Evolutionary conservation across 768 basidiomycete genomes (phyloP).

Genomic region (Boletus sensibilis): DNA sequence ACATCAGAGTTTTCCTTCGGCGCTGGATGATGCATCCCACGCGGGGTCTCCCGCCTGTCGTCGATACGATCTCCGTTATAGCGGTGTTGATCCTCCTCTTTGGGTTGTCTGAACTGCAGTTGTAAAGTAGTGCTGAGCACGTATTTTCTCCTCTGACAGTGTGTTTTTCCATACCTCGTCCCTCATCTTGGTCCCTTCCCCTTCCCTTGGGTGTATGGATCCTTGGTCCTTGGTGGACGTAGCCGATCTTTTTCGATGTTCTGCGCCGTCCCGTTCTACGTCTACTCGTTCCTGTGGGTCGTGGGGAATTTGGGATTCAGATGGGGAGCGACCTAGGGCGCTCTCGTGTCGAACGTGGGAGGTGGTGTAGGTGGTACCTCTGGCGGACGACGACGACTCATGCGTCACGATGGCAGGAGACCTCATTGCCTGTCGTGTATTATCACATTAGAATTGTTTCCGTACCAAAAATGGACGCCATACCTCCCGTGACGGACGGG

Average conservation of each 20-base stretch:
- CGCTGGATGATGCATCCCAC: not conserved
- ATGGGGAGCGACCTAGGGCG: not conserved
- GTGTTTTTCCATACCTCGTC: constrained; percentile 6
- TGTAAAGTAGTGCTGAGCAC: not conserved
- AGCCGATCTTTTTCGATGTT: not conserved
- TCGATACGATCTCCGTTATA: not conserved
- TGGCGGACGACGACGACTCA: not conserved
- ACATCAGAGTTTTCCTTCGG: not conserved
- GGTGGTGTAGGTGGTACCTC: not conserved
- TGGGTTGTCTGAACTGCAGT: not conserved
- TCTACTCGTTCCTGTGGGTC: not conserved
- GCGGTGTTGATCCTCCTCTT: not conserved
- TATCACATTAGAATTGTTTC: not conserved
- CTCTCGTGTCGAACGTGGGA: not conserved
- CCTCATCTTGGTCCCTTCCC: not conserved
- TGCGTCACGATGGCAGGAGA: not conserved
- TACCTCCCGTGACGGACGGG: constrained; percentile 11
- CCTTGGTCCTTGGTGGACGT: not conserved
- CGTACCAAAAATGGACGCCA: not conserved
- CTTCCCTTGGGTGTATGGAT: not conserved
- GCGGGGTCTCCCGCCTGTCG: not conserved
- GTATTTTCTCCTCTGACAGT: too few species aligned
- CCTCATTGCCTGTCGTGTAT: not conserved
- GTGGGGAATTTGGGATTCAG: not conserved
- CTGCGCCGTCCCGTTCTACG: not conserved